Evolutionary conservation across 2,329 filamentous ascomycete genomes (phyloP).

Genomic region (Amauroascus niger): DNA sequence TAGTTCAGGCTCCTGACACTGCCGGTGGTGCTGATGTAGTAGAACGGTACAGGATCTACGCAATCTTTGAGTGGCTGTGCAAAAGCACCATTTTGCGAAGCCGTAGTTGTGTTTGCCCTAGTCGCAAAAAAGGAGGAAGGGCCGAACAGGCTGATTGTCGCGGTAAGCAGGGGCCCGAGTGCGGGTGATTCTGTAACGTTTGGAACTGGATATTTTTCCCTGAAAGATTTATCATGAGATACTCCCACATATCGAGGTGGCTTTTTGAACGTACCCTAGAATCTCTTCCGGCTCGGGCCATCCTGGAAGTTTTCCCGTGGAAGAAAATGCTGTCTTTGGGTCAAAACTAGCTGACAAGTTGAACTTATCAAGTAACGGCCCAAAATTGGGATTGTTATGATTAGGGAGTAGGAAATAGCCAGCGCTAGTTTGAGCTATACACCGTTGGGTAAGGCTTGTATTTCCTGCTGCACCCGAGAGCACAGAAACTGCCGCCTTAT

Average conservation of each 20-base stretch:
- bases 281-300: not conserved
- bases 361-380: conserved; percentile 8
- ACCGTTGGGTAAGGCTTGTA: conserved; percentile 1
- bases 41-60: not conserved
- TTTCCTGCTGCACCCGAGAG: not conserved
- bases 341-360: conserved; percentile 7
- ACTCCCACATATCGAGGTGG: not conserved
- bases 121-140: conserved; percentile 8
- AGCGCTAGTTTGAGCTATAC: conserved; percentile 8
- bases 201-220: not conserved
- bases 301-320: not conserved
- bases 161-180: conserved; percentile 6
- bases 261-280: not conserved
- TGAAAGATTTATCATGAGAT: not conserved
- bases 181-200: not conserved
- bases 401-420: conserved; percentile 13
- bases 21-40: not conserved
- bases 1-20: not conserved
- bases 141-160: conserved; percentile 11
- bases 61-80: not conserved
- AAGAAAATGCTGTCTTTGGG: not conserved
- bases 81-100: not conserved
- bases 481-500: not conserved
- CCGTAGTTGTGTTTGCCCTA: not conserved
- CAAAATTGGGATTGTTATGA: not conserved